Evolutionary conservation across 2,329 filamentous ascomycete genomes (phyloP), one percentile per base, ranked within the genome.

Genomic region (Stagonosporopsis rhizophila): DNA sequence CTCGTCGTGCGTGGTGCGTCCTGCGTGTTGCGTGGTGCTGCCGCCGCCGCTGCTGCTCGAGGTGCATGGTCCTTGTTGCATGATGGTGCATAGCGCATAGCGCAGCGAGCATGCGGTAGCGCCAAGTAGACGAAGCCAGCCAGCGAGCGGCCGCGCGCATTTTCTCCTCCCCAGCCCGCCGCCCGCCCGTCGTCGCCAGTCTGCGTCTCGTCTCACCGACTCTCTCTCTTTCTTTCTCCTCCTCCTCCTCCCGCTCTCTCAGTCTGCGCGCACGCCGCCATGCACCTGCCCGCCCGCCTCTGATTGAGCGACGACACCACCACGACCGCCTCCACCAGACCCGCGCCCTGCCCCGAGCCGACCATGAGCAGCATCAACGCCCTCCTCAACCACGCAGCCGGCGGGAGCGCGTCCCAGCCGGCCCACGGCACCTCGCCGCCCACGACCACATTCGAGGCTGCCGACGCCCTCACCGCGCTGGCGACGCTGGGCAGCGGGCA

Each of bases 391-490:
- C 67, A 70, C 62, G 68, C 67, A 49, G 61, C 19, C 37, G 37
- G 23, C 23, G 23, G 7, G 23, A 25, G 23, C 23, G 23, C 23
- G 23, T 7, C 64, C 14, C 41, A 52, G 52, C 41, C 60, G 12
- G 57, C 62, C 60, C 52, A 17, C 52, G 23, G 23, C 45, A 44
- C 44, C 52, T 9, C 48, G 61, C 47, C 58, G 54, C 37, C 15
- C 4, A 64, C 67, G 27, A 68, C 71, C 20, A 65, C 70, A 19
- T 64, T 68, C 66, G 78, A 79, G 37, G 77, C 77, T 19, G 77
- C 75, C 51, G 73, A 78, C 57, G 77, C 76, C 52, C 70, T 76
- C 55, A 71, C 73, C 23, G 62, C 72, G 7, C 70, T 76, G n/a
- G 71, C 74, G 8, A 68, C 70, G 1, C 56, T 70, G 49, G 71